Conservation (phyloP, 352 stramenopile species). For the Halophytophthora batemanensis region DNA sequence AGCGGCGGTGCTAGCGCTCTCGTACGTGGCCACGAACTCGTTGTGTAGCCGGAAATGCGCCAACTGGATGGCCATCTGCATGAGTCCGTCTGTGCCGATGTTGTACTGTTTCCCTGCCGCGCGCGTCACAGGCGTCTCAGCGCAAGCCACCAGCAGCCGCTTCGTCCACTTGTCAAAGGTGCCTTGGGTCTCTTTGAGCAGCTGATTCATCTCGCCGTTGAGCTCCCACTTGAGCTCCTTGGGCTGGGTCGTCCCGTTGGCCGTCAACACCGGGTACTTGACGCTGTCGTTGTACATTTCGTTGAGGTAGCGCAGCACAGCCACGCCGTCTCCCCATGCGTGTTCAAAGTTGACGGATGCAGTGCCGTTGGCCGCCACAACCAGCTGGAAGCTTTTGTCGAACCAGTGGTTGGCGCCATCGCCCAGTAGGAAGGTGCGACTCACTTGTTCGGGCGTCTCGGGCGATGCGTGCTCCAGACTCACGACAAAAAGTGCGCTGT, state of each 20-base stretch:
- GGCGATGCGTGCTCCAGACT: constrained; percentile 73
- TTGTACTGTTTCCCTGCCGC: constrained; percentile 59
- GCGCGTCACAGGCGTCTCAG: constrained; percentile 69
- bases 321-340: constrained; percentile 87
- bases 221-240: constrained; percentile 66
- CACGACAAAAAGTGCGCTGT: constrained; percentile 85
- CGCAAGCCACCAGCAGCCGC: constrained; percentile 64
- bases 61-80: constrained; percentile 91
- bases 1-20: constrained; percentile 85
- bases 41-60: constrained; percentile 84
- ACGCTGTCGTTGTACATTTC: constrained; percentile 83
- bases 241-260: constrained; percentile 22
- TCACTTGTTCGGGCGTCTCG: constrained; percentile 50
- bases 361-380: constrained; percentile 76
- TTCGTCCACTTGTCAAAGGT: constrained; percentile 68
- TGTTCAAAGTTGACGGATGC: constrained; percentile 90
- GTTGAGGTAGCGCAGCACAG: constrained; percentile 87
- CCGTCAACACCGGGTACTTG: constrained; percentile 62
- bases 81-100: constrained; percentile 87
- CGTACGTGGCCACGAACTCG: constrained; percentile 85
- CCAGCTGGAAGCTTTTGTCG: constrained; percentile 91
- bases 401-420: constrained; percentile 90
- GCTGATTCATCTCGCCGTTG: constrained; percentile 45
- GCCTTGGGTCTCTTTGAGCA: constrained; percentile 65
- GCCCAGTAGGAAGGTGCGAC: constrained; percentile 76